These are phyloP conservation scores for Arctium minus DNA, from an alignment of 129 eudicot genomes.

Conservation along the genomic window DNA sequence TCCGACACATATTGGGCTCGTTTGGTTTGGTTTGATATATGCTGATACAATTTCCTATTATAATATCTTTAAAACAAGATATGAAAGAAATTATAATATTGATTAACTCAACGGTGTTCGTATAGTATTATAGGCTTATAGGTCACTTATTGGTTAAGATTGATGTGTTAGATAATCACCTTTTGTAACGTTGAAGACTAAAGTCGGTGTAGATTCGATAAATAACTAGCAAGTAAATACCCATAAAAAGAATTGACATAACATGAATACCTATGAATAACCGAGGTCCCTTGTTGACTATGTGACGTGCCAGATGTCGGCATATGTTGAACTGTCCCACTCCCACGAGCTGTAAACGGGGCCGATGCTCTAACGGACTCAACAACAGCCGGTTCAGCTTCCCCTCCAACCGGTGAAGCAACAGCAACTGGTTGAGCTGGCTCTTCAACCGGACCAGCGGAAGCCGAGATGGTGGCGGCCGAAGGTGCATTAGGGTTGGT, in stretches of 20 bases:
- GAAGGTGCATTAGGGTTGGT: slow-evolving; percentile 47
- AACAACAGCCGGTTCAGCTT: slow-evolving; percentile 27
- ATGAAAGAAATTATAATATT: no score
- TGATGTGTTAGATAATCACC: background rate
- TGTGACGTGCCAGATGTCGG: slow-evolving; percentile 29
- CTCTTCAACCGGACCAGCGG: slow-evolving; percentile 25
- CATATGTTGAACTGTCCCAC: slow-evolving; percentile 18
- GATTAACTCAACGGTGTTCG: no score
- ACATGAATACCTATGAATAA: slow-evolving; percentile 39
- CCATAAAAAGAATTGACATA: background rate
- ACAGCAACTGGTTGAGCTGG: slow-evolving; percentile 32
- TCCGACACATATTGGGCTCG: no score
- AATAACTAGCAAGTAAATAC: background rate
- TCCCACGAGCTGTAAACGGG: slow-evolving; percentile 22
- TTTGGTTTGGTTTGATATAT: no score
- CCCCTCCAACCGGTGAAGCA: slow-evolving; percentile 20
- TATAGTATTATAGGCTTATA: no score
- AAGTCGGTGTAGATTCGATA: background rate
- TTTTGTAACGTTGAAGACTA: background rate
- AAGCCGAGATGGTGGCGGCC: slow-evolving; percentile 23
- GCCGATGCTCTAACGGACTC: slow-evolving; percentile 29
- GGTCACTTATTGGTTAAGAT: background rate
- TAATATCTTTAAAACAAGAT: no score
- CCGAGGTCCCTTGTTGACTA: slow-evolving; percentile 31
- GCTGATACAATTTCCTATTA: no score